phyloP scores from a whole-genome alignment of 2,329 filamentous ascomycete genomes.

The Aureobasidium subglaciale region DNA sequence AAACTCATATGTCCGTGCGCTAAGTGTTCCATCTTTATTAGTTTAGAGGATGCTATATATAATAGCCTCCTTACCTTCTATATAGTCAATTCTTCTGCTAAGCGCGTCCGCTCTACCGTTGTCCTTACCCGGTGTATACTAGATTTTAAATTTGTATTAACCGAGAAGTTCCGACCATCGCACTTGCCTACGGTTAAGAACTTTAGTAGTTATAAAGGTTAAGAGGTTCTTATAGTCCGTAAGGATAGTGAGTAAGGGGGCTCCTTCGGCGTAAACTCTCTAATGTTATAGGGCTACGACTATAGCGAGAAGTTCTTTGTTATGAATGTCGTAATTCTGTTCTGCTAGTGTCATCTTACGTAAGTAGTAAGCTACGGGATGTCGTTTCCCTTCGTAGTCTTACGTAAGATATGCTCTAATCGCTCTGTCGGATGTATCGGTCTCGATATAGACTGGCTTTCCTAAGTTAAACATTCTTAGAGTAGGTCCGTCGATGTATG shows the following conservation, averaged over 20 bases:
- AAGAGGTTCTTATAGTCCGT: conserved; percentile 18
- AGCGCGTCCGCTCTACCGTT: conserved; percentile 17
- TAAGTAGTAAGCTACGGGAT: no score
- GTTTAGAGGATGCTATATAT: conserved; percentile 14
- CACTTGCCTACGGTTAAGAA: conserved; percentile 13
- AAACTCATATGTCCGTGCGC: conserved; percentile 10
- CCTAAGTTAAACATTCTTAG: no score
- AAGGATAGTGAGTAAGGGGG: conserved; percentile 14
- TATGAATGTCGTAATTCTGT: no score
- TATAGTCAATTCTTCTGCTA: conserved; percentile 17
- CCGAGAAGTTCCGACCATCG: conserved; percentile 16
- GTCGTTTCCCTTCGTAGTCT: no score
- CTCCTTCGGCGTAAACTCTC: conserved; percentile 18
- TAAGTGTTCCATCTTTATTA: conserved; percentile 16
- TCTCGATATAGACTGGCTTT: no score
- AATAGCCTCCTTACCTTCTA: conserved; percentile 14
- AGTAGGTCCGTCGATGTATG: no score
- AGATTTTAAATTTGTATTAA: conserved; percentile 18
- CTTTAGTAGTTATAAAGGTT: conserved; percentile 18
- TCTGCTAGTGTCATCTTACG: no score
- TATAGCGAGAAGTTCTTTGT: no score
- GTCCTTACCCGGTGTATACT: conserved; percentile 17
- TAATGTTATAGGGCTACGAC: conserved; percentile 15
- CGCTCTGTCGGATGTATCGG: no score
- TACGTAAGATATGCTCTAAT: no score